phyloP scores from a whole-genome alignment of 2,329 filamentous ascomycete genomes.

The Neofusicoccum kwambonambiense region DNA sequence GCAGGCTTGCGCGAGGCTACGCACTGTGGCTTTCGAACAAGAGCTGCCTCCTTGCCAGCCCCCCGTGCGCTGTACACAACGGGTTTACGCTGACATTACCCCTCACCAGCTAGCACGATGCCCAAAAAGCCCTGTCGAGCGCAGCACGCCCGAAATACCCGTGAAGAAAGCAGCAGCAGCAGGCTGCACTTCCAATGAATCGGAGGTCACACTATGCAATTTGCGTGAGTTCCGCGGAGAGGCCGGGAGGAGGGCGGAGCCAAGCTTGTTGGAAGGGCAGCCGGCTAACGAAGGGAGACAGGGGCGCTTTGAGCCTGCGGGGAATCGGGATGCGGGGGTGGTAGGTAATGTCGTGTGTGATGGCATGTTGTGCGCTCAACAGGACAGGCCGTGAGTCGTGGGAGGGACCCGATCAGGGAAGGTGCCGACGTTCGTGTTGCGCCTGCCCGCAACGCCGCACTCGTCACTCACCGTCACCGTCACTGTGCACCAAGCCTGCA shows the following conservation, averaged over 20 bases:
- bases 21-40: not conserved
- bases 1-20: conserved; percentile 1
- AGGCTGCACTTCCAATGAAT: too few relatives aligned
- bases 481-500: not conserved
- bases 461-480: not conserved
- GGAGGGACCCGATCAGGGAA: not conserved
- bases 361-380: not conserved
- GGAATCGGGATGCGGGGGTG: too few relatives aligned
- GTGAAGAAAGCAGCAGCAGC: too few relatives aligned
- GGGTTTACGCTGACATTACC: not conserved
- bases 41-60: not conserved
- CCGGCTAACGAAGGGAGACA: not conserved
- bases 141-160: too few relatives aligned
- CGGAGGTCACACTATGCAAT: not conserved
- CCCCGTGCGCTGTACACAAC: not conserved
- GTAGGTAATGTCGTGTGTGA: too few relatives aligned
- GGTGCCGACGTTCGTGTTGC: too few relatives aligned
- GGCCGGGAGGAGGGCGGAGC: not conserved
- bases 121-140: not conserved
- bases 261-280: not conserved
- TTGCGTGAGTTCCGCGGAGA: not conserved
- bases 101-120: not conserved
- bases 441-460: not conserved
- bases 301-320: not conserved
- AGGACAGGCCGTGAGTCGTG: not conserved